Percentiles rank a stretch among this genome's conserved stretches.
Evolutionary conservation across 2,329 filamentous ascomycete species (phyloP).

Genomic region (Clarireedia sp.): DNA sequence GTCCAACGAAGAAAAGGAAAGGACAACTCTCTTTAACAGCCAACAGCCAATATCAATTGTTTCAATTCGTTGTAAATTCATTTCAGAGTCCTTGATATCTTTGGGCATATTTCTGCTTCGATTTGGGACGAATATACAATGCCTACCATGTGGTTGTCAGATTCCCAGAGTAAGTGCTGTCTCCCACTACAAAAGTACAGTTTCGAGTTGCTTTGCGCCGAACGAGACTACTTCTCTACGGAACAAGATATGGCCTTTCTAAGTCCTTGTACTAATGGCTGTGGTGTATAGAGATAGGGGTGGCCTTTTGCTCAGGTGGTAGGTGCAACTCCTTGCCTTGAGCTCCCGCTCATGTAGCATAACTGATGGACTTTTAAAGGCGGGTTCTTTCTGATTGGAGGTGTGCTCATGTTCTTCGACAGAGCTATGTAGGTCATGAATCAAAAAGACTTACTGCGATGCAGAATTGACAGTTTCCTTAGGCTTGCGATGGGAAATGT

Average conservation of each 20-base stretch:
- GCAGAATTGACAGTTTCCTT: not conserved
- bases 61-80: not conserved
- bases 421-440: constrained; percentile 67
- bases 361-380: constrained; percentile 44
- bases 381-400: constrained; percentile 88
- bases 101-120: not conserved
- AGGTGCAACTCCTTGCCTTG: constrained; percentile 38
- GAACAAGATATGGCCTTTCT: not conserved
- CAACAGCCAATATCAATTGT: not conserved
- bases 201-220: constrained; percentile 18
- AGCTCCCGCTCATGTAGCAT: constrained; percentile 11
- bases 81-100: not conserved
- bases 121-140: constrained; percentile 20
- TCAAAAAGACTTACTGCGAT: not conserved
- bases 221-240: constrained; percentile 11
- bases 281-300: constrained; percentile 68
- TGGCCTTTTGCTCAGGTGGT: constrained; percentile 97
- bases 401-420: constrained; percentile 96
- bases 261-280: constrained; percentile 21
- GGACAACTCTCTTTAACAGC: constrained; percentile 4
- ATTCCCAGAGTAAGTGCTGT: constrained; percentile 73
- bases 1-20: not conserved
- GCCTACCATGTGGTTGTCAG: constrained; percentile 82
- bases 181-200: not conserved
- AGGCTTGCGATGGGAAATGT: constrained; percentile 94